These are phyloP conservation scores for Paramyrothecium sp. DNA, from an alignment of 2,329 filamentous ascomycete genomes.

Conservation along the genomic window DNA sequence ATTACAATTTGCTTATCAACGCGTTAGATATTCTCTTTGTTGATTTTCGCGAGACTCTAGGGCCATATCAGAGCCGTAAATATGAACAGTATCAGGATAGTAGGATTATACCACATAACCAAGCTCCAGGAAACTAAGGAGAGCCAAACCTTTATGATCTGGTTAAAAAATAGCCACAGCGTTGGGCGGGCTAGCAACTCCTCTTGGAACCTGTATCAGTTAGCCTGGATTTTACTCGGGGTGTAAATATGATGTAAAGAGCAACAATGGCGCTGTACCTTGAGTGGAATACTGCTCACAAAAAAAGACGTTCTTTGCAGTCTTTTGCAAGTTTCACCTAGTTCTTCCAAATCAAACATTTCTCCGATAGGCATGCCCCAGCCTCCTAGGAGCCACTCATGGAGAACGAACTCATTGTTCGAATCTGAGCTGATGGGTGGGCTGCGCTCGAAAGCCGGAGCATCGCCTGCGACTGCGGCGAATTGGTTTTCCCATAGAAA, in stretches of 20 bases:
- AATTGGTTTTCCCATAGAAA: constrained; percentile 48
- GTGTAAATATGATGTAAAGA: not conserved
- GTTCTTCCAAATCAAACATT: constrained; percentile 36
- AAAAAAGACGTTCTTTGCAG: constrained; percentile 27
- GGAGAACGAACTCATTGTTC: constrained; percentile 15
- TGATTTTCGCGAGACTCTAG: too few relatives aligned
- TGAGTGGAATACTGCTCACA: constrained; percentile 27
- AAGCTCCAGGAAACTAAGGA: too few relatives aligned
- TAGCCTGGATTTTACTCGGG: not conserved
- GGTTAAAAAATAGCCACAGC: constrained; percentile 24
- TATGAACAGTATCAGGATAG: too few relatives aligned
- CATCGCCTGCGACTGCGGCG: constrained; percentile 41
- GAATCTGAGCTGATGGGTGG: constrained; percentile 29
- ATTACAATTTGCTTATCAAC: too few relatives aligned
- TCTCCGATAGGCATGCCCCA: constrained; percentile 45
- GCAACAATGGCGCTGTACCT: too few relatives aligned
- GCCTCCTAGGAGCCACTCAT: constrained; percentile 37
- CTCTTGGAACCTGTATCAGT: constrained; percentile 19
- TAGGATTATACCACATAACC: too few relatives aligned
- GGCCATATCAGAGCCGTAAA: too few relatives aligned
- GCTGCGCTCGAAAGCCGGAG: constrained; percentile 40
- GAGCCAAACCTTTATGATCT: too few relatives aligned
- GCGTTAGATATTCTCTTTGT: too few relatives aligned
- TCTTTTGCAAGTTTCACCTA: constrained; percentile 21
- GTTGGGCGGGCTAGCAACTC: constrained; percentile 28